Percentiles rank a stretch among this genome's conserved stretches.
Conservation (phyloP, 73 alveolate genomes). For the Uronychia setigera region DNA sequence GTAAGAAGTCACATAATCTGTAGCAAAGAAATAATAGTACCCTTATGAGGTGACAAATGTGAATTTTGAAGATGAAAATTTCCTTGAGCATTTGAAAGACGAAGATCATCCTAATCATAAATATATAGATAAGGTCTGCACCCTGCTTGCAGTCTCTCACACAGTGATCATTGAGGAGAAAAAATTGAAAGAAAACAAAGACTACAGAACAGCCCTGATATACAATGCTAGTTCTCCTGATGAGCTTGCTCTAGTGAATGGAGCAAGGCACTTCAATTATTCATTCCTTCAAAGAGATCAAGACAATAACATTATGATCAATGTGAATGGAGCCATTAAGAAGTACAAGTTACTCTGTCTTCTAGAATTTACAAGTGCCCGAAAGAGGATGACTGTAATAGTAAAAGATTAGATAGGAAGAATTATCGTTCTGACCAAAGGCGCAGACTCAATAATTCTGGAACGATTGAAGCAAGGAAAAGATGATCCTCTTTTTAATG, state of each 20-base stretch:
- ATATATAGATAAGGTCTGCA: slow-evolving; percentile 57
- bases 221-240: slow-evolving; percentile 87
- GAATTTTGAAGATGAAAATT: slow-evolving; percentile 74
- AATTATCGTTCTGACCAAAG: slow-evolving; percentile 4
- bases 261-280: slow-evolving; percentile 84
- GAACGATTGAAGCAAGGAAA: not conserved
- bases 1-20: not conserved
- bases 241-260: slow-evolving; percentile 92
- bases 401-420: not conserved
- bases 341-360: slow-evolving; percentile 76
- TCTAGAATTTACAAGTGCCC: slow-evolving; percentile 83
- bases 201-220: slow-evolving; percentile 9
- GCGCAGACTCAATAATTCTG: slow-evolving; percentile 13
- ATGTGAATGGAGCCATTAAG: slow-evolving; percentile 16
- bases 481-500: not conserved
- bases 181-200: slow-evolving; percentile 68
- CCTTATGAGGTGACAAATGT: slow-evolving; percentile 71
- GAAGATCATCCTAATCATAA: slow-evolving; percentile 62
- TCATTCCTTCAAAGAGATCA: slow-evolving; percentile 87
- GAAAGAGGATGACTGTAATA: slow-evolving; percentile 72
- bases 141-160: slow-evolving; percentile 86
- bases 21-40: not conserved
- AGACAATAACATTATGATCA: slow-evolving; percentile 67
- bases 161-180: slow-evolving; percentile 79
- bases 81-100: slow-evolving; percentile 65